Evolutionary conservation across 192 early-diverging fungal species (phyloP), one percentile per base, ranked within the genome.

Genomic region (Linderina pennispora): DNA sequence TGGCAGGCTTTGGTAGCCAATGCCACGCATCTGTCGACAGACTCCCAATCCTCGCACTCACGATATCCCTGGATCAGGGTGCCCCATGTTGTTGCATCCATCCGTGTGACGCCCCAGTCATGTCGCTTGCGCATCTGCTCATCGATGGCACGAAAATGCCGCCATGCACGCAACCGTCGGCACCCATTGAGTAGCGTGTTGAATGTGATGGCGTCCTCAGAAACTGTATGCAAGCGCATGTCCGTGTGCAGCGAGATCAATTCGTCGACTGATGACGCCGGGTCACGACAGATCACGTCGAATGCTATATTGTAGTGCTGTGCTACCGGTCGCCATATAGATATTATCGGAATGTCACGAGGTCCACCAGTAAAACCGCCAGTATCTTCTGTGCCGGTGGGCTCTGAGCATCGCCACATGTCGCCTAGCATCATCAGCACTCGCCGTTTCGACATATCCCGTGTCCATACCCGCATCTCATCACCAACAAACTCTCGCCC

Each of bases 141-240:
- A 14, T 62, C 54, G 21, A 62, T 45, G 14, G 53, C 54, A 17
- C 41, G 28, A 33, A 69, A 69, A 20, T 45, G 23, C 25, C 23
- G 35, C 65, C 65, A 69, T 6, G 59, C 45, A 0, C 51, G 18
- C 34, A 62, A 36, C 23, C 45, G 48, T n/a, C 65, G 53, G 26
- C 65, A 69, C 14, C 54, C 65, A 35, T 62, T 62, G 23, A 69
- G 55, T 18, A 69, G 46, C 32, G 65, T 69, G 43, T 69, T 69
- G 43, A 69, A 62, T 14, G 65, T 69, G 21, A 62, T 32, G 3
- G 54, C 43, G 43, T 69, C 65, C 23, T 69, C 65, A 7, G 35
- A 39, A 13, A 69, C 45, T 19, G 58, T 45, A 19, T 47, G 59
- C 20, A 50, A 14, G 4, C 50, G 50, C 65, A 69, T 69, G 8